These are phyloP conservation scores for Vaccinium corymbosum DNA, from an alignment of 148 eudicot species.

Conservation along the genomic window DNA sequence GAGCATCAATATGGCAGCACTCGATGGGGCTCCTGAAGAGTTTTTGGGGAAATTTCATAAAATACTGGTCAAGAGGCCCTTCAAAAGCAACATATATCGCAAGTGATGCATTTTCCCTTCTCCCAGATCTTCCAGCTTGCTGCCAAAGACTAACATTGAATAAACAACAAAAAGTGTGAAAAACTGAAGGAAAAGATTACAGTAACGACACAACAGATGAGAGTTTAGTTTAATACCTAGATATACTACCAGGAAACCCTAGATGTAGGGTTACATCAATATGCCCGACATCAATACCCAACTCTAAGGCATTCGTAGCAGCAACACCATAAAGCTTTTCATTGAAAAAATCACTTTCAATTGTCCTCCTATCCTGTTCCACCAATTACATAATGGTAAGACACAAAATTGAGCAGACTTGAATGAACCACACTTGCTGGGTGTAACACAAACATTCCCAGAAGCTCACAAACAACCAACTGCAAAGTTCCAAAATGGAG, in stretches of 20 bases:
- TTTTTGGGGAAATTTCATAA: constrained; percentile 85
- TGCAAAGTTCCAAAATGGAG: neutral
- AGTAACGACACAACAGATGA: constrained; percentile 15
- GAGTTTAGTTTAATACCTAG: constrained; percentile 51
- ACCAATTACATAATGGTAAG: constrained; percentile 19
- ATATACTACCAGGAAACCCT: constrained; percentile 95
- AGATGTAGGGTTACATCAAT: constrained; percentile 92
- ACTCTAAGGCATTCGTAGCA: constrained; percentile 94
- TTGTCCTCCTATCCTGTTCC: constrained; percentile 81
- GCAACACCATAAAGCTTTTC: constrained; percentile 86
- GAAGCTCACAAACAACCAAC: neutral
- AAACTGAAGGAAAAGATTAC: neutral
- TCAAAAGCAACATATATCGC: constrained; percentile 95
- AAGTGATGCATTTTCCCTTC: constrained; percentile 88
- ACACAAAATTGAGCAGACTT: neutral
- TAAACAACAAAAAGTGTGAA: constrained; percentile 14
- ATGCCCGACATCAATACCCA: constrained; percentile 96
- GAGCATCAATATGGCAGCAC: constrained; percentile 91
- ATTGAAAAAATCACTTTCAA: constrained; percentile 69
- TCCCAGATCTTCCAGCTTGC: constrained; percentile 98
- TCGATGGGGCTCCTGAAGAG: constrained; percentile 79
- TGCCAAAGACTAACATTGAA: constrained; percentile 71
- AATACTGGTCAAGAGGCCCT: constrained; percentile 94
- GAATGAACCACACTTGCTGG: neutral
- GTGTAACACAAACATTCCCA: neutral